These are phyloP conservation scores for Maudiozyma barnettii DNA, from an alignment of 805 yeast species.

Conservation along the genomic window DNA sequence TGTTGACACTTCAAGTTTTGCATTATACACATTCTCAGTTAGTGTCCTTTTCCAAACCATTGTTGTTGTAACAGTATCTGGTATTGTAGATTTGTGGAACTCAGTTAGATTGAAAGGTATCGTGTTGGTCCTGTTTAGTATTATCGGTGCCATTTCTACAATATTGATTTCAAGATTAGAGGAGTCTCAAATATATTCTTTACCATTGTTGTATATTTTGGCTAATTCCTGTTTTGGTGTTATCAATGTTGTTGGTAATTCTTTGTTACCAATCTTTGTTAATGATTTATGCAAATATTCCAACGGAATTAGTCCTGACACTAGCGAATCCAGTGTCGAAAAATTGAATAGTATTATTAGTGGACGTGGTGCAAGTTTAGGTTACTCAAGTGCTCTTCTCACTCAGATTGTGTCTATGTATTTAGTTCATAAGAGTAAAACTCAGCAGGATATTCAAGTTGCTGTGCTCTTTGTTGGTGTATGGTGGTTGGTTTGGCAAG, in stretches of 20 bases:
- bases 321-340: slow-evolving; percentile 19
- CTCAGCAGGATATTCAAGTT: slow-evolving; percentile 34
- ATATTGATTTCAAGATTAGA: slow-evolving; percentile 33
- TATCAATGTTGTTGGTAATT: slow-evolving; percentile 71
- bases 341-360: slow-evolving; percentile 43
- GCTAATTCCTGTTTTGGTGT: slow-evolving; percentile 70
- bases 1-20: slow-evolving; percentile 65
- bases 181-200: slow-evolving; percentile 23
- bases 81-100: slow-evolving; percentile 52
- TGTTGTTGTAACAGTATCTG: slow-evolving; percentile 62
- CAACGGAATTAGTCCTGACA: neutral
- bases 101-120: slow-evolving; percentile 42
- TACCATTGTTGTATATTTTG: slow-evolving; percentile 44
- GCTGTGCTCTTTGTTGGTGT: slow-evolving; percentile 57
- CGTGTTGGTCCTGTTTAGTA: slow-evolving; percentile 47
- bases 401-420: slow-evolving; percentile 55
- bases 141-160: slow-evolving; percentile 49
- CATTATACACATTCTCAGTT: slow-evolving; percentile 61
- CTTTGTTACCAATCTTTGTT: slow-evolving; percentile 56
- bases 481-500: slow-evolving; percentile 71
- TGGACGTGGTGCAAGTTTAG: slow-evolving; percentile 63
- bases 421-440: slow-evolving; percentile 27
- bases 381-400: slow-evolving; percentile 57
- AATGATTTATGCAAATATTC: slow-evolving; percentile 29
- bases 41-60: slow-evolving; percentile 68